These are phyloP conservation scores for Nemania abortiva DNA, from an alignment of 2,329 filamentous ascomycete species.

Conservation along the genomic window DNA sequence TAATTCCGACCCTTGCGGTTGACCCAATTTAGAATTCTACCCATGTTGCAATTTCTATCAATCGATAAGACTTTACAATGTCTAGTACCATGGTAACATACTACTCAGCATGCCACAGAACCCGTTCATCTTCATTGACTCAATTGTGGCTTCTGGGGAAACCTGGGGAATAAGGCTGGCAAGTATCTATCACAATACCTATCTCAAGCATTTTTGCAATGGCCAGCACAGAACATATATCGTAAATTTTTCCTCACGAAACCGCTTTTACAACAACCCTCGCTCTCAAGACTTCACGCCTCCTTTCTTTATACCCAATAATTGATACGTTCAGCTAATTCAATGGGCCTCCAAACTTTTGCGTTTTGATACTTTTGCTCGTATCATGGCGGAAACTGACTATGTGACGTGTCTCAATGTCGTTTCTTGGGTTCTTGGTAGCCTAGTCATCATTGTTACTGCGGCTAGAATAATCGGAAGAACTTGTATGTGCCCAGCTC, in stretches of 20 bases:
- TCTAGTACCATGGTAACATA: neutral
- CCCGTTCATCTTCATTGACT: slow-evolving; percentile 7
- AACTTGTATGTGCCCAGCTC: slow-evolving; percentile 20
- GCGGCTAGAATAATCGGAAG: slow-evolving; percentile 22
- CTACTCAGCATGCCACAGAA: neutral
- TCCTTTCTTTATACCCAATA: slow-evolving; percentile 1
- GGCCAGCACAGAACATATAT: neutral
- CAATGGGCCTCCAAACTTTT: neutral
- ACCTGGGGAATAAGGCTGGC: neutral
- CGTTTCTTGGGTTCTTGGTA: slow-evolving; percentile 25
- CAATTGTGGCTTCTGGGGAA: slow-evolving; percentile 4
- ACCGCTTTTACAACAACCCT: neutral
- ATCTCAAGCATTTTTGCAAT: neutral
- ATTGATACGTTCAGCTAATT: neutral
- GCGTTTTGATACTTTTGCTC: neutral
- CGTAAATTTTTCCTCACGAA: neutral
- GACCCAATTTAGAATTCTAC: neutral
- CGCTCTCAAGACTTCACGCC: neutral
- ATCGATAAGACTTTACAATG: slow-evolving; percentile 14
- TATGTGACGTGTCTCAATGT: slow-evolving; percentile 20
- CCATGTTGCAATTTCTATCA: slow-evolving; percentile 7
- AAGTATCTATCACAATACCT: neutral
- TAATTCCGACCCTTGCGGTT: neutral
- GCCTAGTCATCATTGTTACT: slow-evolving; percentile 14
- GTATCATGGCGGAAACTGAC: slow-evolving; percentile 26